phyloP scores from a whole-genome alignment of 495 filamentous ascomycete species.

The Rostrohypoxylon terebratum region DNA sequence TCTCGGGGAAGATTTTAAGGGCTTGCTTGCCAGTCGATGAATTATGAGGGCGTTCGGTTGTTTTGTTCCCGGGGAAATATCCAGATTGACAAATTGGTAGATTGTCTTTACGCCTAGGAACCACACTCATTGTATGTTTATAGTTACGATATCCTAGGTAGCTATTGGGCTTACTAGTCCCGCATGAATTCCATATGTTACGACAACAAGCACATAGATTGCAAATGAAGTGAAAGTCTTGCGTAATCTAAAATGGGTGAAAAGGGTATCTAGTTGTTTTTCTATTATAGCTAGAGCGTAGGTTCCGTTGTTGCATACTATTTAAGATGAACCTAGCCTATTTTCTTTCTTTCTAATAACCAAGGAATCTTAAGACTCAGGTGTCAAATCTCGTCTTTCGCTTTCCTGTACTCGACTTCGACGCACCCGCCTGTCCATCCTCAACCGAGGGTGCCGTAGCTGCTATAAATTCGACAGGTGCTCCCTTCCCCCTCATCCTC shows the following conservation, averaged over 20 bases:
- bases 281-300: background rate
- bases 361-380: conserved; percentile 41
- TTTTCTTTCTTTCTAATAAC: background rate
- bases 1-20: conserved; percentile 56
- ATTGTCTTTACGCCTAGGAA: conserved; percentile 31
- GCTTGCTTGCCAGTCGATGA: conserved; percentile 6
- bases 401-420: conserved; percentile 56
- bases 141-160: conserved; percentile 26
- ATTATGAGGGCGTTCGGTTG: conserved; percentile 22
- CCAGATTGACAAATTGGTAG: conserved; percentile 4
- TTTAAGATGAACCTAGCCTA: background rate
- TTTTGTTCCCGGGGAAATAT: background rate
- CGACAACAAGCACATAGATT: conserved; percentile 6
- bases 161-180: conserved; percentile 16
- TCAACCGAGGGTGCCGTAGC: conserved; percentile 49
- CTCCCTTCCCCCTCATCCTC: conserved; percentile 63
- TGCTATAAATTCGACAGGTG: conserved; percentile 80
- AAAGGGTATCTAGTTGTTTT: conserved; percentile 38
- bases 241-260: background rate
- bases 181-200: conserved; percentile 39
- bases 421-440: conserved; percentile 51
- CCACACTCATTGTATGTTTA: conserved; percentile 47
- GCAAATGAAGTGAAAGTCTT: background rate
- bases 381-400: conserved; percentile 63
- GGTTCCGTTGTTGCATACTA: background rate